These are phyloP conservation scores for Sarcocystis neurona DNA, from an alignment of 169 alveolate genomes.

Conservation along the genomic window DNA sequence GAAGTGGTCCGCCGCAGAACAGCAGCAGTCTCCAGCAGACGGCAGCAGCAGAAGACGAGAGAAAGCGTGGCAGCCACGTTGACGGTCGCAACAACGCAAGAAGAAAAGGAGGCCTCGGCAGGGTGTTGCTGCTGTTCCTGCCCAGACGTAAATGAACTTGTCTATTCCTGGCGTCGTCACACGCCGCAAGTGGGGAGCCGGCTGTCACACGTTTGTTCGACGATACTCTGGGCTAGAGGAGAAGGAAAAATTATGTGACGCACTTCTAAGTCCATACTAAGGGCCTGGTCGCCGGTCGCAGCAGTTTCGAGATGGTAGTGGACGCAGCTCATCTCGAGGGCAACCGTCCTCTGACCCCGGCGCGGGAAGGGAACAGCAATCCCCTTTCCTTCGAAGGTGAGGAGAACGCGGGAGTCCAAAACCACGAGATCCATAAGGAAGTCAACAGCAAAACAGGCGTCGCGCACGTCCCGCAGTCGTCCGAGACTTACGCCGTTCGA, in stretches of 20 bases:
- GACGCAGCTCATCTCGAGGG: conserved; percentile 21
- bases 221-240: not conserved
- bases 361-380: conserved; percentile 41
- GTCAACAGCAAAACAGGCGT: not conserved
- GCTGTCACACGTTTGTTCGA: no score
- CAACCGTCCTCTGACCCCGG: conserved; percentile 22
- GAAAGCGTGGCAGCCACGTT: no score
- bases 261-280: conserved; percentile 26
- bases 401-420: conserved; percentile 6
- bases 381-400: conserved; percentile 26
- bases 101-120: no score
- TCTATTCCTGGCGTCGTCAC: no score
- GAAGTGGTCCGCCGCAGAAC: no score
- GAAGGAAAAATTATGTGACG: not conserved
- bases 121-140: no score
- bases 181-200: no score
- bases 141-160: no score
- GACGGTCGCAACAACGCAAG: no score
- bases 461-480: conserved; percentile 35
- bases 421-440: conserved; percentile 23
- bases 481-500: conserved; percentile 33
- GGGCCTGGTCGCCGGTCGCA: conserved; percentile 37
- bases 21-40: no score
- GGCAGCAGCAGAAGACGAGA: no score
- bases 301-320: conserved; percentile 25